These are phyloP conservation scores for Mycena indigotica DNA, from an alignment of 768 basidiomycete species.

Conservation along the genomic window DNA sequence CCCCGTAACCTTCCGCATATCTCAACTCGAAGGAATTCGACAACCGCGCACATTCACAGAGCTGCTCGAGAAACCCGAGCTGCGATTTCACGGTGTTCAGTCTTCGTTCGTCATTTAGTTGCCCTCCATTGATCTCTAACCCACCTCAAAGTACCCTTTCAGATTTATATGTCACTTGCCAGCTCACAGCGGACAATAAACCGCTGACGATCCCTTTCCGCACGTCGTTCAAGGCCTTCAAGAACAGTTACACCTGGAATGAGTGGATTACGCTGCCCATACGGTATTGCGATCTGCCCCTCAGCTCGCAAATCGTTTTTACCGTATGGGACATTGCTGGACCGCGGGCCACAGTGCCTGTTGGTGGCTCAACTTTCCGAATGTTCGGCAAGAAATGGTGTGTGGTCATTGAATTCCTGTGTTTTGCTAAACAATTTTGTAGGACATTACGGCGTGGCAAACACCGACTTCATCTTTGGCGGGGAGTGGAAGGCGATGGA, in stretches of 20 bases:
- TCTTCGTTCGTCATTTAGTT: slow-evolving; percentile 56
- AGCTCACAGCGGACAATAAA: slow-evolving; percentile 91
- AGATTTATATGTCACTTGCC: slow-evolving; percentile 92
- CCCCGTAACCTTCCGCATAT: slow-evolving; percentile 85
- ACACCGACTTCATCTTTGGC: slow-evolving; percentile 85
- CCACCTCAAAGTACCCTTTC: slow-evolving; percentile 67
- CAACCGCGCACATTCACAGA: slow-evolving; percentile 75
- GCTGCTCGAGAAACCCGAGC: slow-evolving; percentile 78
- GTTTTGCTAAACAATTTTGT: not conserved
- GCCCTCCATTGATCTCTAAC: slow-evolving; percentile 12
- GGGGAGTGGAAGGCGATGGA: slow-evolving; percentile 83
- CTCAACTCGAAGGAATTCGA: slow-evolving; percentile 83
- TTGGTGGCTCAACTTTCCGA: slow-evolving; percentile 89
- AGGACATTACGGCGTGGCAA: slow-evolving; percentile 92
- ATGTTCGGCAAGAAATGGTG: slow-evolving; percentile 94
- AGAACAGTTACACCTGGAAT: slow-evolving; percentile 90
- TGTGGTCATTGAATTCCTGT: slow-evolving; percentile 19
- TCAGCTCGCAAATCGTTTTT: slow-evolving; percentile 86
- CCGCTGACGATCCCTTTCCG: slow-evolving; percentile 89
- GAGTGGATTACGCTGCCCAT: slow-evolving; percentile 93
- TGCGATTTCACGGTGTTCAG: slow-evolving; percentile 82
- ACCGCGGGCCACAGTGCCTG: slow-evolving; percentile 74
- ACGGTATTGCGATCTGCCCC: slow-evolving; percentile 89
- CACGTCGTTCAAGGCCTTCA: slow-evolving; percentile 92
- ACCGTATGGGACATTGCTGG: slow-evolving; percentile 96